Base-by-base conservation (phyloP, 345 rosid genomes). In the Eutrema japonicum region DNA sequence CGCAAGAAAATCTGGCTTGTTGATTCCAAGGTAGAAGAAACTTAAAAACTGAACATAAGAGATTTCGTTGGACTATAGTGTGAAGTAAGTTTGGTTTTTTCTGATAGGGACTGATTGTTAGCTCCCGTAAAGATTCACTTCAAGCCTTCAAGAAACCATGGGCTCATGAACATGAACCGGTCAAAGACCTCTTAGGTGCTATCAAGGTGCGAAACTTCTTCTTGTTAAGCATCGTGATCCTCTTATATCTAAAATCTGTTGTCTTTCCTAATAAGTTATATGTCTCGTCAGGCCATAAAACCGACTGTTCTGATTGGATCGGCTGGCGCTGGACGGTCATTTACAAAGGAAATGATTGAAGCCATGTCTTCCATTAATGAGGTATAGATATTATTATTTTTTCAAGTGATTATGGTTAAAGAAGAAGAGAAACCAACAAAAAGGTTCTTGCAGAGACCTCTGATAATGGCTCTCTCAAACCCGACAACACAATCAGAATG, bases 401-500 rank as follows among this genome's bases (percentile, higher is more conserved):
- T 48, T 11, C 32, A 33, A 33, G 26, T 53, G 55, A 13, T 45
- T 18, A 12, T 29, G 36, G 49, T 29, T 67, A 48, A 5, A 45
- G 22, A 26, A 58, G 33, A 54, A 13, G 43, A 33, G 61, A 43
- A 14, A 37, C 64, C 4, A 27, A 40, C 63, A 50, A 14, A 40
- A 35, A 29, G 7, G 48, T 74, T 53, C 14, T 46, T 40, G 82
- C 88, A 95, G 98, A 95, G 87, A 85, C 99, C 99, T 9, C 72
- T 95, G 61, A 85, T 95, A 72, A 81, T 95, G 81, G 96, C 99
- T 75, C 92, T 95, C n/a, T 95, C 99, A 69, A 95, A 95, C 69
- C 99, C 99, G 2, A 92, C 99, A 70, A 85, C 99, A 42, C 98
- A 95, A 64, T 90, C 99, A 2, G 99, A 95, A 75, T 95, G 99